Evolutionary conservation across 768 basidiomycete species (phyloP).

Genomic region (Hericium alpestre): DNA sequence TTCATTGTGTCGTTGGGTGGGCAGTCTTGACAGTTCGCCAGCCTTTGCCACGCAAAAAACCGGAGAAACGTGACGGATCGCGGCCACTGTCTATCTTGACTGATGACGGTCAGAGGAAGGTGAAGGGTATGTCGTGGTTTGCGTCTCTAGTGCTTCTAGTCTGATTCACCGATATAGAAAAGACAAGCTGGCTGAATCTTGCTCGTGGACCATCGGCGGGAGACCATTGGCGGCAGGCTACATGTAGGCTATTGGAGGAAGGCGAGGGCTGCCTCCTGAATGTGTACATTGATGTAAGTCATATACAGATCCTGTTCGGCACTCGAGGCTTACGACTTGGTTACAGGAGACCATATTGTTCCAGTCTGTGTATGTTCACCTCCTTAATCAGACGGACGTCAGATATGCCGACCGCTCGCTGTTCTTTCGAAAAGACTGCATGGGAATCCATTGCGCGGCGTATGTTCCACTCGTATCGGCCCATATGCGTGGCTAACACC

Average conservation of each 20-base stretch:
- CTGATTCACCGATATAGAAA: conserved; percentile 35
- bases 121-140: conserved; percentile 41
- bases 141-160: background rate
- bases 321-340: background rate
- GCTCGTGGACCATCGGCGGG: conserved; percentile 36
- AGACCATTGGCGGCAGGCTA: conserved; percentile 65
- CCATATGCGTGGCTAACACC: conserved; percentile 2
- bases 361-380: conserved; percentile 63
- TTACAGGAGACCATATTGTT: conserved; percentile 60
- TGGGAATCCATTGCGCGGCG: conserved; percentile 59
- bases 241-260: conserved; percentile 61
- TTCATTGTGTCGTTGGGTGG: background rate
- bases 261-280: conserved; percentile 57
- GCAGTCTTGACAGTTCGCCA: conserved; percentile 14
- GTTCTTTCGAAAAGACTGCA: conserved; percentile 66
- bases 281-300: conserved; percentile 66
- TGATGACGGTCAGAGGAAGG: conserved; percentile 39
- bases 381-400: conserved; percentile 71
- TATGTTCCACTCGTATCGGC: conserved; percentile 20
- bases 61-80: conserved; percentile 40
- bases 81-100: conserved; percentile 20
- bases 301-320: background rate
- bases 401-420: conserved; percentile 66
- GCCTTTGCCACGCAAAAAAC: conserved; percentile 41
- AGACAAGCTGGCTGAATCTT: conserved; percentile 60